Conservation (phyloP, 139 green algal genomes). For the Limnomonas spitsbergensis region DNA sequence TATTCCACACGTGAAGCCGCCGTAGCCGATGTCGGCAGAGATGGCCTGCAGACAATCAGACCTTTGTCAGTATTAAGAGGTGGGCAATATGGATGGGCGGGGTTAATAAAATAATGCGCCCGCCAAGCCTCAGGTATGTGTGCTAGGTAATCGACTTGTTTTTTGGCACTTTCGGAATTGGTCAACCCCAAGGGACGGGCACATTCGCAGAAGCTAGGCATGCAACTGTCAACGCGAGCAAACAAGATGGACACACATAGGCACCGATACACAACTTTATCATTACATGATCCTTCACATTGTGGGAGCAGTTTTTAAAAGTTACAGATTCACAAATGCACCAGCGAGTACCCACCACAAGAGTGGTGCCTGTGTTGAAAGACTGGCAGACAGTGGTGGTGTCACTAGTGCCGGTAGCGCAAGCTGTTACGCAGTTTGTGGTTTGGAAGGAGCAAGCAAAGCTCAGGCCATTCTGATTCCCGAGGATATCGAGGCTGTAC, state of each 20-base stretch:
- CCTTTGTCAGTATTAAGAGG: neutral
- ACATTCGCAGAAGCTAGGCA: neutral
- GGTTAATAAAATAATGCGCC: too few relatives aligned
- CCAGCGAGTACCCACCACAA: neutral
- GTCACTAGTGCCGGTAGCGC: neutral
- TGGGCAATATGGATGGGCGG: neutral
- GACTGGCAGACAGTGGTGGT: neutral
- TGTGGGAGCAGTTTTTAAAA: slow-evolving; percentile 6
- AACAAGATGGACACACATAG: neutral
- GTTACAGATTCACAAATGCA: neutral
- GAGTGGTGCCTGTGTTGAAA: neutral
- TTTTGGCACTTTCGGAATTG: neutral
- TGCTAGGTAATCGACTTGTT: neutral
- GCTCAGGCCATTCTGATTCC: neutral
- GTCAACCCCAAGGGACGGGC: neutral
- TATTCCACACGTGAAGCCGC: neutral
- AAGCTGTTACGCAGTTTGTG: neutral
- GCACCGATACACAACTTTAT: slow-evolving; percentile 1
- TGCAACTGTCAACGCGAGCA: neutral
- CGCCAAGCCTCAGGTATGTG: neutral
- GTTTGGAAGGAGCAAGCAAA: neutral
- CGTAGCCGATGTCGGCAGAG: neutral
- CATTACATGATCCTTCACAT: too few relatives aligned
- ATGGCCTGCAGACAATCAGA: neutral
- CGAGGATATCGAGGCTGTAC: neutral